Percentiles rank a stretch among this genome's conserved stretches.
phyloP scores from a whole-genome alignment of 257 asterid genomes.

The Orobanche coerulescens region DNA sequence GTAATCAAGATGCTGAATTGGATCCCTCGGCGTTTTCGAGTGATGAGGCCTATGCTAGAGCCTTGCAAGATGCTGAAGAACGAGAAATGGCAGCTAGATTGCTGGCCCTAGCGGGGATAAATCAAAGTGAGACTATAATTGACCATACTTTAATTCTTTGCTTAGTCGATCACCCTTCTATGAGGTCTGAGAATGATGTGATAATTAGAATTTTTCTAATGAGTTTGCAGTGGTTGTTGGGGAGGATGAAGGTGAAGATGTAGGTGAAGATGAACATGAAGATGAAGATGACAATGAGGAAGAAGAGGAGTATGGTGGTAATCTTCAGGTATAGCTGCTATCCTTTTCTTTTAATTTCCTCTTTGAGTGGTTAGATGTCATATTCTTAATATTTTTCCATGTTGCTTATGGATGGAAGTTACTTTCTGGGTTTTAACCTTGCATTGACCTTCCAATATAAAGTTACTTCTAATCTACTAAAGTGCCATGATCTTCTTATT shows the following conservation, averaged over 20 bases:
- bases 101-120: slow-evolving; percentile 77
- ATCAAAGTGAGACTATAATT: slow-evolving; percentile 38
- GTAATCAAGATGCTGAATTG: slow-evolving; percentile 42
- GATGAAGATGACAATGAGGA: slow-evolving; percentile 43
- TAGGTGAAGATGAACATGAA: slow-evolving; percentile 34
- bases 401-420: background rate
- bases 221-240: slow-evolving; percentile 40
- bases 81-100: slow-evolving; percentile 84
- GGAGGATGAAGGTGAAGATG: slow-evolving; percentile 45
- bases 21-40: slow-evolving; percentile 84
- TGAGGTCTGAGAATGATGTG: slow-evolving; percentile 3
- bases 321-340: slow-evolving; percentile 52
- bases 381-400: background rate
- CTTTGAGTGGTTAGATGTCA: background rate
- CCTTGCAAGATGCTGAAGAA: slow-evolving; percentile 89
- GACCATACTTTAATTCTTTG: background rate
- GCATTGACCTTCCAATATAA: background rate
- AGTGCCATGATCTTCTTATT: background rate
- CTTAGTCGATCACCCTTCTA: background rate
- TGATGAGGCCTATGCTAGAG: slow-evolving; percentile 97
- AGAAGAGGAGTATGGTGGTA: slow-evolving; percentile 48
- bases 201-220: slow-evolving; percentile 17
- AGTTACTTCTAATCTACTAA: background rate
- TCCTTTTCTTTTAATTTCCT: background rate
- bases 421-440: background rate